phyloP scores from a whole-genome alignment of 371 early-diverging fungal genomes.

The Lichtheimia ramosa region DNA sequence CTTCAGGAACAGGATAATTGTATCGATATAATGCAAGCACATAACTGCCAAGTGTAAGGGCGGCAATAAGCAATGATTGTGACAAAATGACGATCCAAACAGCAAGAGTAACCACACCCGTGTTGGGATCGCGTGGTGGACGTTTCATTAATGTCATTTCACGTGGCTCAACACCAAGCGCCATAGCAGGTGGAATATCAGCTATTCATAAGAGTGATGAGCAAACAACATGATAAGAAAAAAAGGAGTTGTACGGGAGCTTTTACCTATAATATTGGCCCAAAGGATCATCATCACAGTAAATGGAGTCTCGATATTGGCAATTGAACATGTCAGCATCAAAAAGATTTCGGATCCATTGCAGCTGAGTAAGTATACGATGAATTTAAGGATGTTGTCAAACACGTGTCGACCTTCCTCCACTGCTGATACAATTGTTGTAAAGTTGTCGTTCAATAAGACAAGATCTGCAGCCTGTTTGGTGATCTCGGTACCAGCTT shows the following conservation, averaged over 20 bases:
- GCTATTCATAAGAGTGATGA: conserved; percentile 11
- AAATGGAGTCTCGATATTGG: conserved; percentile 50
- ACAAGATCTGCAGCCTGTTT: conserved; percentile 90
- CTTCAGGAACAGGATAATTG: conserved; percentile 14
- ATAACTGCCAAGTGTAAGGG: conserved; percentile 55
- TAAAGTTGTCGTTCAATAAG: conserved; percentile 81
- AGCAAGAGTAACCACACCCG: conserved; percentile 54
- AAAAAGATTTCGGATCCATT: conserved; percentile 76
- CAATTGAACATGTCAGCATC: conserved; percentile 50
- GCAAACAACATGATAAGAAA: background rate
- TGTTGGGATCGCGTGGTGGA: conserved; percentile 65
- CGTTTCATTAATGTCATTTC: conserved; percentile 77
- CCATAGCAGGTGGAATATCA: conserved; percentile 78
- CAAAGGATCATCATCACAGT: conserved; percentile 50
- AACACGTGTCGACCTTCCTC: conserved; percentile 82
- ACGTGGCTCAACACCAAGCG: conserved; percentile 77
- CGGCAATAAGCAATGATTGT: conserved; percentile 57
- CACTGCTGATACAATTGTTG: conserved; percentile 77
- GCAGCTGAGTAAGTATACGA: conserved; percentile 83
- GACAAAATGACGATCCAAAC: conserved; percentile 30
- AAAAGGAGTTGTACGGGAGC: conserved; percentile 25
- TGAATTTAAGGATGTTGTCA: conserved; percentile 90
- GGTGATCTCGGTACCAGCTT: conserved; percentile 85
- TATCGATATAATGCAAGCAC: conserved; percentile 52
- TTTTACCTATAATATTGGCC: conserved; percentile 50